Base-by-base conservation (phyloP, 2,329 filamentous ascomycete genomes). In the Fusarium mangiferae region DNA sequence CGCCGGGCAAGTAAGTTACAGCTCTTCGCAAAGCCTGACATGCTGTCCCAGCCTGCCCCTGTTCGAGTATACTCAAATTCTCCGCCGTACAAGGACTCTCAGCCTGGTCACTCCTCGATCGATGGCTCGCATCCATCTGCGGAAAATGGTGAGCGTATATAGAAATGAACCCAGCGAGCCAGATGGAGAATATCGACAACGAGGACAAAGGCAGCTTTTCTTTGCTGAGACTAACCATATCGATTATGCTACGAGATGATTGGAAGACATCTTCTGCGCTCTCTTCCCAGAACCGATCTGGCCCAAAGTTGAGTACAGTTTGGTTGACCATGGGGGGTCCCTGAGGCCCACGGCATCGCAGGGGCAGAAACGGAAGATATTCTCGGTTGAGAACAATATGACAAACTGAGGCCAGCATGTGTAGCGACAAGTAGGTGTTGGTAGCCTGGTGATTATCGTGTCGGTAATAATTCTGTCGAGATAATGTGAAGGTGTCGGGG, bases 81-180 rank as follows among this genome's bases (percentile, higher is more conserved):
- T 62, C 70, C n/a, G 44, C 56, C 15, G 30, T 26, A 5, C 42
- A 28, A 20, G 52, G 39, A 10, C 66, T 61, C n/a, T 51, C 48
- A 28, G 55, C 48, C 38, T 57, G 66, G 44, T 39, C 45, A 24
- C 56, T 62, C 17, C 46, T 42, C 60, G 73, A 65, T 20, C 60
- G 46, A 39, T 60, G 82, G 17, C 87, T 82, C 3, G 84, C 84
- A 74, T 94, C 92, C 90, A 94, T 93, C 65, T 89, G 87, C 0
- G 90, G 90, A 64, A 94, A 94, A 76, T 91, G 89, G 49, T 86
- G 85, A 17, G 89, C 89, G 78, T 94, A 94, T 6, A 93, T 85
- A 39, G 90, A 90, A 22, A 90, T 86, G 75, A 93, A 92, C 0
- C 89, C 88, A 2, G 91, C 90, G 17, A 88, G 89, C 85, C 91